Evolutionary conservation across 495 filamentous ascomycete species (phyloP), one percentile per base, ranked within the genome.

Genomic region (Neurospora tetraspora): DNA sequence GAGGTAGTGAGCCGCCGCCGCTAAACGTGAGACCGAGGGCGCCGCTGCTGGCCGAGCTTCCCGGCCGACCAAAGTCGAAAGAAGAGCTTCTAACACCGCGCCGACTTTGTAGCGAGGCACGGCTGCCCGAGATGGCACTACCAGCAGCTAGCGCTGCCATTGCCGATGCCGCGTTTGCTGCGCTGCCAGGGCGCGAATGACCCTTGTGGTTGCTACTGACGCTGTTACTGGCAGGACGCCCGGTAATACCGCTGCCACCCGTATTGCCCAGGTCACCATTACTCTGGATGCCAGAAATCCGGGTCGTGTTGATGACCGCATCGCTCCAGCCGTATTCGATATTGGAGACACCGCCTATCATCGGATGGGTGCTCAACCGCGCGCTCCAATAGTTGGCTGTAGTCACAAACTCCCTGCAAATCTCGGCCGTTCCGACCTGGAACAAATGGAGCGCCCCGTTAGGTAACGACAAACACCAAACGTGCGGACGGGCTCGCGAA

Each of bases 331-430:
- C 96, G 79, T 98, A 98, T 80, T 99, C 96, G 70, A 98, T 91
- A 77, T 98, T 99, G 82, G 93, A 96, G 77, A 98, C 91, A 74
- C 93, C 95, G 36, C 95, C 96, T 10, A 94, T 87, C 5, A 98
- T 84, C 12, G 96, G 96, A 74, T 97, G 92, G 73, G 97, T 98
- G 77, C 93, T 97, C 10, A 98, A 85, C 59, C 96, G 88, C 3
- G 96, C 94, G 77, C 93, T 93, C 96, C 96, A 99, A 82, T 99
- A 99, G 82, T 99, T 99, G 76, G 93, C 95, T 1, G 93, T 96
- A 40, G 89, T 90, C 69, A 98, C 94, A 73, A 97, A 99, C 77
- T 99, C 96, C 69, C 90, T 90, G 65, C 94, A 91, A 76, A 99
- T 98, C 78, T 98, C 96, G 3, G 92, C 89, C 0, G 96, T 99